Evolutionary conservation across 2,329 filamentous ascomycete genomes (phyloP).

Genomic region (Beauveria rudraprayagi): DNA sequence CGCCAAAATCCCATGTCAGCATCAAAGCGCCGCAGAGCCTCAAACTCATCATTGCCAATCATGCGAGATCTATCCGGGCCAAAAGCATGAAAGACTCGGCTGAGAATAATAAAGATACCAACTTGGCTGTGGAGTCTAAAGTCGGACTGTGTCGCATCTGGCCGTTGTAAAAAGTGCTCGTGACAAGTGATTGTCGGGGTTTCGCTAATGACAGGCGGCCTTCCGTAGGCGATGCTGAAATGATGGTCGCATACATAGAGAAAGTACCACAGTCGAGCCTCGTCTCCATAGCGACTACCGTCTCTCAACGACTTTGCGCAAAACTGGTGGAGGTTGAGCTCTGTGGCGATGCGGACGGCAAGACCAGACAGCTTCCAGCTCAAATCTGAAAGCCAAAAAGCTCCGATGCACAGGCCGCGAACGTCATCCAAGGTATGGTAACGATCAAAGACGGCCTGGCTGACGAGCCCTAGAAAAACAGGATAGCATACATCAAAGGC

Average conservation of each 20-base stretch:
- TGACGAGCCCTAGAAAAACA: slow-evolving; percentile 50
- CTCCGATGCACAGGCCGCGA: slow-evolving; percentile 52
- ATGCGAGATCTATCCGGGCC: slow-evolving; percentile 42
- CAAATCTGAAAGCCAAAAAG: slow-evolving; percentile 55
- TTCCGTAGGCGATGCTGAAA: slow-evolving; percentile 52
- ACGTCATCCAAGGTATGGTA: slow-evolving; percentile 48
- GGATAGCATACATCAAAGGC: slow-evolving; percentile 49
- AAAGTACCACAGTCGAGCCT: slow-evolving; percentile 53
- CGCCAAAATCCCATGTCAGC: slow-evolving; percentile 28
- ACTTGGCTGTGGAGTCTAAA: slow-evolving; percentile 51
- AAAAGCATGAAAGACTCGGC: slow-evolving; percentile 49
- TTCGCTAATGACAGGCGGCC: slow-evolving; percentile 52
- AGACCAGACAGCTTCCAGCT: slow-evolving; percentile 50
- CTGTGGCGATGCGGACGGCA: slow-evolving; percentile 49
- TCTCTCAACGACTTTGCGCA: slow-evolving; percentile 38
- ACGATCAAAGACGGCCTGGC: slow-evolving; percentile 47
- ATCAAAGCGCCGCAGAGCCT: slow-evolving; percentile 20
- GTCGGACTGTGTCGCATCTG: slow-evolving; percentile 44
- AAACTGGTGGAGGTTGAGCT: slow-evolving; percentile 47
- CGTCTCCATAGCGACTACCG: slow-evolving; percentile 41
- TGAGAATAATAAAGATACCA: slow-evolving; percentile 51
- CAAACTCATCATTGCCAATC: slow-evolving; percentile 26
- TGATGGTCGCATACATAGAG: slow-evolving; percentile 60
- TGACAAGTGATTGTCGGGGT: slow-evolving; percentile 48
- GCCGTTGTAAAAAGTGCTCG: slow-evolving; percentile 43